These are phyloP conservation scores for Moesziomyces sp. DNA, from an alignment of 1,284 basidiomycete genomes.

Conservation along the genomic window DNA sequence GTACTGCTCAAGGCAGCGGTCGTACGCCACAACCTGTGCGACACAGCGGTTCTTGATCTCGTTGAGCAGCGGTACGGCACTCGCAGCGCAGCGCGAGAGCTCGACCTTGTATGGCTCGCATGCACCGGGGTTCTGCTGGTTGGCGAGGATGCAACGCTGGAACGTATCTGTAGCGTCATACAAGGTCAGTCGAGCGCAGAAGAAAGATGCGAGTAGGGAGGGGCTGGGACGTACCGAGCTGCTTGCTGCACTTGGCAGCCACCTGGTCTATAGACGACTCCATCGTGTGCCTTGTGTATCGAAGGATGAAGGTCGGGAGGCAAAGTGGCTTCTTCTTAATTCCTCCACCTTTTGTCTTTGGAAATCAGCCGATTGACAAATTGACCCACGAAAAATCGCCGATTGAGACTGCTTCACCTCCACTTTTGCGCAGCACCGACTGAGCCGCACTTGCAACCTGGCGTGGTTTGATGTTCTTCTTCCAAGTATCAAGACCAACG, in stretches of 20 bases:
- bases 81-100: conserved; percentile 58
- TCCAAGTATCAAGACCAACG: not conserved
- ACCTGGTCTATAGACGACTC: conserved; percentile 54
- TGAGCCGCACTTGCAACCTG: not conserved
- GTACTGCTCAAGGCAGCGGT: conserved; percentile 52
- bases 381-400: not conserved
- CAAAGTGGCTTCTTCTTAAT: conserved; percentile 3
- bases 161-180: conserved; percentile 35
- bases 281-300: conserved; percentile 17
- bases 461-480: not conserved
- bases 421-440: conserved; percentile 4
- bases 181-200: not conserved
- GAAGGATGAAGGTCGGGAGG: conserved; percentile 4
- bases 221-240: conserved; percentile 32
- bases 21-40: conserved; percentile 57
- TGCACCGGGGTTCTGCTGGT: conserved; percentile 44
- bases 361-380: conserved; percentile 12
- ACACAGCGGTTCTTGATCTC: conserved; percentile 60
- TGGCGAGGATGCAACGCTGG: conserved; percentile 62
- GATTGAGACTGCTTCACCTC: conserved; percentile 3
- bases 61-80: conserved; percentile 58
- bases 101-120: conserved; percentile 53
- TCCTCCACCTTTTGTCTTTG: conserved; percentile 3
- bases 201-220: too few species aligned
- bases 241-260: conserved; percentile 51